Conservation (phyloP, 176 grass and related monocot genomes). For the Elymus sibiricus region DNA sequence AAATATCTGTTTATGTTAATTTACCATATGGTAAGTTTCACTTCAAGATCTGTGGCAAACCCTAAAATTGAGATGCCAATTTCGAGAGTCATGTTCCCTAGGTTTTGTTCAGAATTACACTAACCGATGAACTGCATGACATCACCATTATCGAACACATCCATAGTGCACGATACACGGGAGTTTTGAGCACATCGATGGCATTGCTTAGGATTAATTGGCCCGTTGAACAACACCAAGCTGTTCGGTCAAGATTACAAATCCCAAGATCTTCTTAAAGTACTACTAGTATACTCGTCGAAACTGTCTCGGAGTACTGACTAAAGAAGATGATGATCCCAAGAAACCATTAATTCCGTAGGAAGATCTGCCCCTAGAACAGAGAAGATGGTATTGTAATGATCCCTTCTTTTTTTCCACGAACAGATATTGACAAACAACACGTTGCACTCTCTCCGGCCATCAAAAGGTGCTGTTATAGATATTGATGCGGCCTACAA, state of each 20-base stretch:
- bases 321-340: not conserved
- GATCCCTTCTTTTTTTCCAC: too few relatives aligned
- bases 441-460: too few relatives aligned
- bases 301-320: not conserved
- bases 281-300: too few relatives aligned
- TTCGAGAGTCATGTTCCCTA: conserved; percentile 35
- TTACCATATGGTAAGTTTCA: too few relatives aligned
- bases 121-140: not conserved
- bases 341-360: not conserved
- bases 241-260: conserved; percentile 27
- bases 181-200: not conserved
- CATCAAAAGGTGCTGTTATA: too few relatives aligned
- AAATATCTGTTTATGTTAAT: too few relatives aligned
- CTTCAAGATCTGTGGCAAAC: not conserved
- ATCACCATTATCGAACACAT: conserved; percentile 14
- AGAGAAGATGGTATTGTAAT: not conserved
- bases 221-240: not conserved
- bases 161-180: not conserved
- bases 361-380: not conserved
- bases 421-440: too few relatives aligned
- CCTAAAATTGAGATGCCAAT: conserved; percentile 23
- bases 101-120: conserved; percentile 2
- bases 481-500: too few relatives aligned
- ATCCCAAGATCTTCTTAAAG: conserved; percentile 37
- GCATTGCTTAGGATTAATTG: conserved; percentile 3